These are phyloP conservation scores for Sporothrix phasma DNA, from an alignment of 2,329 filamentous ascomycete species.

Conservation along the genomic window DNA sequence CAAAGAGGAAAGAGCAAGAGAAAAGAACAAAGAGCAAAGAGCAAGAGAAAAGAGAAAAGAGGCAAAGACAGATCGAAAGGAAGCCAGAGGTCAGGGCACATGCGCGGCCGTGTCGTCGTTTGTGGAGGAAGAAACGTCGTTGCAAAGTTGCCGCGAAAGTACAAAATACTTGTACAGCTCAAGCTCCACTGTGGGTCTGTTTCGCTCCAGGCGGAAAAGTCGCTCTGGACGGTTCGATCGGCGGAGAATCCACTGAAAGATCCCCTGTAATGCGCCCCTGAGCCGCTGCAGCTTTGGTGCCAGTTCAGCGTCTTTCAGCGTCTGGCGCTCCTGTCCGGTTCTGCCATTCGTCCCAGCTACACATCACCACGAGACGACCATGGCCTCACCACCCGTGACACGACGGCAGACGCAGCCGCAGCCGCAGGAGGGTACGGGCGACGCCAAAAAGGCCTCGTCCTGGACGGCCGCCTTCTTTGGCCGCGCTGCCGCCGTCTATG, in stretches of 20 bases:
- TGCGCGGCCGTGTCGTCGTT: too few species aligned
- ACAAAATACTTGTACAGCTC: too few species aligned
- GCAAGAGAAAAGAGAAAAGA: too few species aligned
- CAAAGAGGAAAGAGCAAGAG: too few species aligned
- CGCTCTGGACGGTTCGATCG: too few species aligned
- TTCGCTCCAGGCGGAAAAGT: too few species aligned
- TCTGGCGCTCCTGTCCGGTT: background rate
- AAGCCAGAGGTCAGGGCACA: too few species aligned
- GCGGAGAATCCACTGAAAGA: background rate
- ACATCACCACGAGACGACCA: background rate
- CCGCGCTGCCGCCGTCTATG: constrained; percentile 41
- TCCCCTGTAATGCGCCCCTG: background rate
- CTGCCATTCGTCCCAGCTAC: background rate
- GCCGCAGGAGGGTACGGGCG: too few species aligned
- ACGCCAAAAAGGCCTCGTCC: constrained; percentile 1
- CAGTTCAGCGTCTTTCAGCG: background rate
- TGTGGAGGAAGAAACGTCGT: background rate
- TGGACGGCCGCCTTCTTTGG: constrained; percentile 25
- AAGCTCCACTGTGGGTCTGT: background rate
- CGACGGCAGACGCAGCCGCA: background rate
- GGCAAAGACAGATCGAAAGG: too few species aligned
- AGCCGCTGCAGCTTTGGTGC: background rate
- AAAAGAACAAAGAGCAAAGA: too few species aligned
- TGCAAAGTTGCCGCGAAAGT: background rate
- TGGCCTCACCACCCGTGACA: background rate